Evolutionary conservation across 2,329 filamentous ascomycete genomes (phyloP), one percentile per base, ranked within the genome.

Genomic region (Teratosphaeria pseudoeucalypti): DNA sequence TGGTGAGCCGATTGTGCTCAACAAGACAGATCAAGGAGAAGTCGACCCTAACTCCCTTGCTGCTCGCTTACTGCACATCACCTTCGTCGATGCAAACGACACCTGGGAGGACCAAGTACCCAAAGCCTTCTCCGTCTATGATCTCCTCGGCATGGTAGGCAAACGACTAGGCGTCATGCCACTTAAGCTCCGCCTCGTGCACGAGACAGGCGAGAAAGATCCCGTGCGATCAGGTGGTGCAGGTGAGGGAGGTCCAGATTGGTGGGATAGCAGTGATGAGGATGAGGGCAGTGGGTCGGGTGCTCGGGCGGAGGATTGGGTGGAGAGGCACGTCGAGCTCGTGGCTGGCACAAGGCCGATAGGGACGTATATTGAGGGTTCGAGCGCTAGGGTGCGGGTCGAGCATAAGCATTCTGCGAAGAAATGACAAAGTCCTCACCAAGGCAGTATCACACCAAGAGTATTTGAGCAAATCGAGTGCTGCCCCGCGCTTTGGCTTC

Each of bases 131-230:
- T 87, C 92, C 65, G 84, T 92, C 6, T 97, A 96, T 67, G 82
- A 85, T 2, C 82, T 96, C 16, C 88, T 94, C 70, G 88, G 89
- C 0, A 79, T 95, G 9, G 86, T 90, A 0, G 87, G 86, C 0
- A 85, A 82, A 64, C 72, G 87, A n/a, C 90, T 95, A 67, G 78
- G 75, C 0, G 66, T 88, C 11, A 74, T 79, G 54, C 88, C 90
- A 0, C 78, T 90, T 63, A 75, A 75, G 52, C 76, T 92, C 61
- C 81, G 79, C 49, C 73, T 97, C 55, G 76, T 94, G 0, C 95
- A 90, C 88, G 90, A 96, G 76, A 96, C 91, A 9, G 89, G 90
- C 23, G 92, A 96, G 73, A 90, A 88, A 84, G 90, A 96, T 72
- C 89, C 89, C 0, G 85, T 90, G 0, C 64, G 67, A 81, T 81